phyloP scores from a whole-genome alignment of 2,329 filamentous ascomycete genomes.

The Fusarium tuaranense region DNA sequence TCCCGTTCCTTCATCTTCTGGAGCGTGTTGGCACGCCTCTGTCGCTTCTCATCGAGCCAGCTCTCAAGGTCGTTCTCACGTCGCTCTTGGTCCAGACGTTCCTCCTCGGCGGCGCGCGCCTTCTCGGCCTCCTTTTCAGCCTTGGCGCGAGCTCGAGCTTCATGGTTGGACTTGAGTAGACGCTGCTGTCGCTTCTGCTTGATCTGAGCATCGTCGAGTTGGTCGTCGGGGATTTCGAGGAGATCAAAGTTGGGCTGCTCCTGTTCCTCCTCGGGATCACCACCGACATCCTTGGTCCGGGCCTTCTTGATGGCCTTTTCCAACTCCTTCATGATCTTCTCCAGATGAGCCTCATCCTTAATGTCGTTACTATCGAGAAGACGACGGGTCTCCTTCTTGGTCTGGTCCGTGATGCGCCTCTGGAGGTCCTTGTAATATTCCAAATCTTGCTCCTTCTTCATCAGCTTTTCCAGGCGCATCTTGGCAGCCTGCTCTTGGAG shows the following conservation, averaged over 20 bases:
- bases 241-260: constrained; percentile 89
- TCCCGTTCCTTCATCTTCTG: constrained; percentile 94
- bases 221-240: constrained; percentile 88
- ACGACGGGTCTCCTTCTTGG: constrained; percentile 90
- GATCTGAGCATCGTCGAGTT: constrained; percentile 89
- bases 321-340: constrained; percentile 86
- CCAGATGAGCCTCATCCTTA: constrained; percentile 88
- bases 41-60: constrained; percentile 87
- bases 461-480: constrained; percentile 94
- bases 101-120: constrained; percentile 83
- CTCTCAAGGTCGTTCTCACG: constrained; percentile 85
- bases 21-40: constrained; percentile 76
- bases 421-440: constrained; percentile 94
- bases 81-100: constrained; percentile 84
- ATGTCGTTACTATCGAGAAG: constrained; percentile 91
- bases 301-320: constrained; percentile 92
- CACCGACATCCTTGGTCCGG: constrained; percentile 91
- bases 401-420: constrained; percentile 75
- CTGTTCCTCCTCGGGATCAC: constrained; percentile 81
- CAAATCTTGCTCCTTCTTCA: constrained; percentile 94
- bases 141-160: constrained; percentile 92
- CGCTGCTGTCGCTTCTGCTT: constrained; percentile 95
- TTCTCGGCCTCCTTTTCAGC: constrained; percentile 95
- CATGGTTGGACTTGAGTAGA: constrained; percentile 93
- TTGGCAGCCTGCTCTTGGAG: constrained; percentile 97